Percentiles rank a stretch among this genome's conserved stretches.
phyloP scores from a whole-genome alignment of 1,139 yeast species.

The Yamadazyma friedrichii region DNA sequence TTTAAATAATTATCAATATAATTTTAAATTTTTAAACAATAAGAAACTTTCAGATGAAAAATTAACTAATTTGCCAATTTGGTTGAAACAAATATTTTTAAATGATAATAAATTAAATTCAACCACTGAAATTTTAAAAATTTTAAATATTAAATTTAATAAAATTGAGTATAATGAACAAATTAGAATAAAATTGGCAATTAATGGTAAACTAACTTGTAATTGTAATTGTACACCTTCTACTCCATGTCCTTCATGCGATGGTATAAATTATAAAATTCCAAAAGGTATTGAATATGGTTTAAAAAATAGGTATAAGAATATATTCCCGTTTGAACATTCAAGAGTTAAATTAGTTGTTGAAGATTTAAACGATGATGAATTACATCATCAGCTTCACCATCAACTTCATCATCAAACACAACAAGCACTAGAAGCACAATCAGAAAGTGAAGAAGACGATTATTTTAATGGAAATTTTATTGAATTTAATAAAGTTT shows the following conservation, averaged over 20 bases:
- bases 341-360: conserved; percentile 36
- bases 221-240: conserved; percentile 35
- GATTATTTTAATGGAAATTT: conserved; percentile 48
- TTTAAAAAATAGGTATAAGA: conserved; percentile 44
- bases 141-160: conserved; percentile 38
- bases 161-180: conserved; percentile 53
- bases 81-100: conserved; percentile 42
- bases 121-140: conserved; percentile 28
- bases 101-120: conserved; percentile 5
- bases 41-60: conserved; percentile 6
- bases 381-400: conserved; percentile 3
- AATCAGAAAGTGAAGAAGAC: conserved; percentile 18
- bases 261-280: conserved; percentile 42
- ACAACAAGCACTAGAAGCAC: not conserved
- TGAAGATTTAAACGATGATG: not conserved
- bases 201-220: conserved; percentile 13
- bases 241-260: conserved; percentile 45
- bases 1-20: conserved; percentile 30
- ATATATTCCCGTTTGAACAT: conserved; percentile 49
- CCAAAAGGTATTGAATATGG: conserved; percentile 54
- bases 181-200: conserved; percentile 40
- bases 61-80: conserved; percentile 39
- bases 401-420: conserved; percentile 2
- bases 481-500: conserved; percentile 22
- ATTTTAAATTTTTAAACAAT: conserved; percentile 33